Conservation (phyloP, 176 grass and related monocot species). For the Ananas comosus region DNA sequence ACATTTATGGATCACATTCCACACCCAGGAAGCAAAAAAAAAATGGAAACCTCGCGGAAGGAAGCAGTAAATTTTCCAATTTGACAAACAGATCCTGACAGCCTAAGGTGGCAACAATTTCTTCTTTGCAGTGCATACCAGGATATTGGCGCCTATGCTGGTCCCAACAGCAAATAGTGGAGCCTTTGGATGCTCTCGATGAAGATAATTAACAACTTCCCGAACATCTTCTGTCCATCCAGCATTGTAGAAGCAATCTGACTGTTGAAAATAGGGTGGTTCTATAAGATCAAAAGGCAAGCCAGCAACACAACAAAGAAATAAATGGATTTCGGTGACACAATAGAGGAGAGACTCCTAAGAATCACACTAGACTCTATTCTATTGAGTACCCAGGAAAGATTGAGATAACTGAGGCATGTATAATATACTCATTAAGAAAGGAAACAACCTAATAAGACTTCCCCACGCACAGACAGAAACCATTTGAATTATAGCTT, state of each 20-base stretch:
- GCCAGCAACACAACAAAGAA: not conserved
- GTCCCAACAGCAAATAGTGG: constrained; percentile 86
- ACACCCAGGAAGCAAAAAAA: not conserved
- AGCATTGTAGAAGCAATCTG: constrained; percentile 90
- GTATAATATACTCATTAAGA: not conserved
- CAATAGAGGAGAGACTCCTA: not conserved
- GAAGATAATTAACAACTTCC: constrained; percentile 78
- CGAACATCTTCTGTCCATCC: constrained; percentile 90
- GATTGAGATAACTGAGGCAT: not conserved
- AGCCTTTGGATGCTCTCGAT: constrained; percentile 54
- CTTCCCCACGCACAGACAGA: not conserved
- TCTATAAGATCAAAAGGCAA: not conserved
- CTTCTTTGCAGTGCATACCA: constrained; percentile 40
- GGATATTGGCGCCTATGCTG: constrained; percentile 94
- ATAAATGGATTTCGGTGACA: not conserved
- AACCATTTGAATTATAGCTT: not conserved
- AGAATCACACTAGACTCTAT: too few relatives aligned
- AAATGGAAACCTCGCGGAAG: not conserved
- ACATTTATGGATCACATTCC: not conserved
- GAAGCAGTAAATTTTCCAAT: not conserved
- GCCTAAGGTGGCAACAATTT: not conserved
- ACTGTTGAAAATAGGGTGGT: constrained; percentile 26
- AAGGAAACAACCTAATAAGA: not conserved
- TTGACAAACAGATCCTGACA: not conserved
- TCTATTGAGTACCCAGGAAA: not conserved